Base-by-base conservation (phyloP, 2,329 filamentous ascomycete species). In the Penicillium sp. region DNA sequence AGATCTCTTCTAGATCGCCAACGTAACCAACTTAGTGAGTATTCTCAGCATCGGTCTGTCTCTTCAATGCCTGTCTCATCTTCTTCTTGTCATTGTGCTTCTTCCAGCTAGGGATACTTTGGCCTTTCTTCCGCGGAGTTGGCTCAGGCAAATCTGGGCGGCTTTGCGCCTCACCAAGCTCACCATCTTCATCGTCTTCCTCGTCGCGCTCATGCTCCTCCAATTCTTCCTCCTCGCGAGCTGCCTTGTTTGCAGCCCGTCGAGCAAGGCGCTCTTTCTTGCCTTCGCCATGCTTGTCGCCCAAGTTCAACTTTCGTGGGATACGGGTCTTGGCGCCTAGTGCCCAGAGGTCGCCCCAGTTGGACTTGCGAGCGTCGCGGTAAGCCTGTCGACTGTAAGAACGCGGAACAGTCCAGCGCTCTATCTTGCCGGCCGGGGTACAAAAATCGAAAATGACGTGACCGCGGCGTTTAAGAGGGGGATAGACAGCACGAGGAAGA, bases 291-390 rank as follows among this genome's bases (percentile, higher is more conserved):
- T 65, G 72, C 65, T 66, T 72, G 50, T 68, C 69, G 3, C 89
- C 89, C 3, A 89, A 74, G 7, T 86, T 83, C 42, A 89, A 76
- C 14, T 77, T 79, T 45, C 89, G 79, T 2, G 74, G 69, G 4
- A 89, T 82, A 12, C 91, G 82, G 0, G 91, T 95, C 81, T 97
- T 97, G 22, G 92, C 93, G 0, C 94, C 94, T 0, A 97, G 80
- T 0, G 93, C 92, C 94, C 94, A 99, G 9, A 97, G 79, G 71
- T 97, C 94, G 37, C 94, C 94, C 94, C 93, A 97, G 51, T 78
- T 78, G 0, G 88, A 84, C 76, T 99, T 99, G 58, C 94, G 86
- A 33, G 94, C 94, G 70, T 97, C 94, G 65, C 89, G 90, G 76
- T 93, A 97, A 1, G 92, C 92, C 66, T 89, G 85, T 65, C 84